Evolutionary conservation across 2,329 filamentous ascomycete species (phyloP).

Genomic region (Didymella glomerata): DNA sequence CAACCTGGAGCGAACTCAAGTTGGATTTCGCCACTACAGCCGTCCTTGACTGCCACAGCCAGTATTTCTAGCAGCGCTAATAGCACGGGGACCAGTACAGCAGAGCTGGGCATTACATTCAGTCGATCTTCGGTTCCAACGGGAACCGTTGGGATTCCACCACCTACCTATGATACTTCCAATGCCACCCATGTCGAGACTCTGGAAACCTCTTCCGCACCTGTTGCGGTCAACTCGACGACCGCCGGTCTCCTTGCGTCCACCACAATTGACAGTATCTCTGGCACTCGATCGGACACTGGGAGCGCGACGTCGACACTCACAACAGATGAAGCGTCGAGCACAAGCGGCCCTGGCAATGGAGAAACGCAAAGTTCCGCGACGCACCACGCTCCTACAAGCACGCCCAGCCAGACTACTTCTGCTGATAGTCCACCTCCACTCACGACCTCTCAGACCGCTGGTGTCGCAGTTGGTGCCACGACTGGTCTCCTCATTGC

Average conservation of each 20-base stretch:
- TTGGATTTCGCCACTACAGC: neutral
- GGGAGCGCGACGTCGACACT: neutral
- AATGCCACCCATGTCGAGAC: constrained; percentile 13
- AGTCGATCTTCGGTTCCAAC: constrained; percentile 12
- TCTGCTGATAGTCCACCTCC: constrained; percentile 27
- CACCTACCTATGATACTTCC: neutral
- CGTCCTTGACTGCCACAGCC: neutral
- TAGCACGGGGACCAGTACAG: neutral
- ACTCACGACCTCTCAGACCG: constrained; percentile 44
- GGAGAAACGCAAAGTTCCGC: neutral
- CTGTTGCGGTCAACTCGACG: constrained; percentile 5
- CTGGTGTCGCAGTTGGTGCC: constrained; percentile 47
- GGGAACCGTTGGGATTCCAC: neutral
- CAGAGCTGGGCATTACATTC: constrained; percentile 12
- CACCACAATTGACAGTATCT: neutral
- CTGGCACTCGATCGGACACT: neutral
- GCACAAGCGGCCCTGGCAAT: neutral
- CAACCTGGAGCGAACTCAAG: constrained; percentile 4
- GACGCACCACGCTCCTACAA: constrained; percentile 21
- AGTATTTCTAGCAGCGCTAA: neutral
- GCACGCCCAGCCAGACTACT: constrained; percentile 23
- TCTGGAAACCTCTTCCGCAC: constrained; percentile 3
- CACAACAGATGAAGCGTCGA: neutral
- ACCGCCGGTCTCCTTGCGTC: constrained; percentile 1
- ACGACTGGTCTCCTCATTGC: constrained; percentile 46